A percentile compares a stretch with the other conserved stretches of the same genome.
Evolutionary conservation across 2,329 filamentous ascomycete species (phyloP).

Genomic region (Fusarium sterilihyphosum): DNA sequence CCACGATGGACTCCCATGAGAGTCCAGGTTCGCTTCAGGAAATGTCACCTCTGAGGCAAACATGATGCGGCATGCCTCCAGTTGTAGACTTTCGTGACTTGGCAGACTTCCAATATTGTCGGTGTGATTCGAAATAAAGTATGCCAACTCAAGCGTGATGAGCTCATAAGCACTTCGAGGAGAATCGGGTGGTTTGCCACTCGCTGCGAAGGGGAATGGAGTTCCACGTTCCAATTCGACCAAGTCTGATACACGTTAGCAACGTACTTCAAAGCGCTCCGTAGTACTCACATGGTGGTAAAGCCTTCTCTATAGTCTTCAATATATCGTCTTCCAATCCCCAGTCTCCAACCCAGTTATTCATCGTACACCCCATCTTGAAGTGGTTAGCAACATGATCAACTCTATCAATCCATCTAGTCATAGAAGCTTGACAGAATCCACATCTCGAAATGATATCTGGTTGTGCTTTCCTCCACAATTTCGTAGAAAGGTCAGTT

Average conservation of each 20-base stretch:
- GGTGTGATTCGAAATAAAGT: slow-evolving; percentile 31
- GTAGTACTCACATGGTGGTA: slow-evolving; percentile 50
- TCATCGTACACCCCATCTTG: slow-evolving; percentile 53
- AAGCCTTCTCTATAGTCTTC: slow-evolving; percentile 52
- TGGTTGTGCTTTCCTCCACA: slow-evolving; percentile 51
- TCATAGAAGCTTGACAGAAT: slow-evolving; percentile 51
- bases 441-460: slow-evolving; percentile 53
- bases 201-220: slow-evolving; percentile 29
- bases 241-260: slow-evolving; percentile 20
- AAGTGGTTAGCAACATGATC: slow-evolving; percentile 56
- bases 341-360: slow-evolving; percentile 55
- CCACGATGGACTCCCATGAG: slow-evolving; percentile 13
- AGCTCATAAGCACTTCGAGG: slow-evolving; percentile 37
- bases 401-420: slow-evolving; percentile 49
- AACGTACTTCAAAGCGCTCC: accelerated
- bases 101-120: slow-evolving; percentile 21
- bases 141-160: slow-evolving; percentile 33
- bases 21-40: slow-evolving; percentile 10
- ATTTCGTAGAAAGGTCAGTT: slow-evolving; percentile 22
- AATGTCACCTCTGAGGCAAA: slow-evolving; percentile 34
- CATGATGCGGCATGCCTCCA: slow-evolving; percentile 33
- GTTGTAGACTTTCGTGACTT: slow-evolving; percentile 16
- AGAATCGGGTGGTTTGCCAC: slow-evolving; percentile 25
- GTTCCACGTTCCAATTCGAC: slow-evolving; percentile 35
- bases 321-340: slow-evolving; percentile 51